Percentiles rank a stretch among this genome's conserved stretches.
Conservation (phyloP, 331 rosid species). For the Dryas integrifolia region DNA sequence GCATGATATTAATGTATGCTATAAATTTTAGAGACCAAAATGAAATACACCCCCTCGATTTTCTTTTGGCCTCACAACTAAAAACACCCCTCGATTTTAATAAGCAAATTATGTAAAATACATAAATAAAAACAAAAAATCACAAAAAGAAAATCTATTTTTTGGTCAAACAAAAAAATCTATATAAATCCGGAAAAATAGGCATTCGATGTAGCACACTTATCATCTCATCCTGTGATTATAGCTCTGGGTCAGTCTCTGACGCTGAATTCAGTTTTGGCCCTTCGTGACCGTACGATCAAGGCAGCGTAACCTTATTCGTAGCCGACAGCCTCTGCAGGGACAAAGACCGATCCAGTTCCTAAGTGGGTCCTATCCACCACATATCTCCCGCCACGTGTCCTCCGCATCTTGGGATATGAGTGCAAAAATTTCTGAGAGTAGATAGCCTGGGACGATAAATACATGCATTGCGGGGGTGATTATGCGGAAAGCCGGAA, state of each 20-base stretch:
- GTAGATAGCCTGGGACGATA: background rate
- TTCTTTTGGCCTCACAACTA: too few relatives aligned
- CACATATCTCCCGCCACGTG: constrained; percentile 25
- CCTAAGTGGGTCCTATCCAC: constrained; percentile 36
- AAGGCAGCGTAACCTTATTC: constrained; percentile 19
- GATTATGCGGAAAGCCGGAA: background rate
- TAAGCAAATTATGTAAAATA: too few relatives aligned
- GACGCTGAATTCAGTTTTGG: constrained; percentile 24
- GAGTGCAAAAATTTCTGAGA: background rate
- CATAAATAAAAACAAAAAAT: too few relatives aligned
- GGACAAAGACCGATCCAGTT: constrained; percentile 84
- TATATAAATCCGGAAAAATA: background rate
- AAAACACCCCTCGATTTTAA: too few relatives aligned
- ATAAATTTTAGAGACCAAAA: too few relatives aligned
- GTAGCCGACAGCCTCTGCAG: constrained; percentile 63
- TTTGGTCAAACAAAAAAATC: too few relatives aligned
- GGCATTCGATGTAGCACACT: background rate
- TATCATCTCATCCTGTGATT: background rate
- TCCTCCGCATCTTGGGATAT: background rate
- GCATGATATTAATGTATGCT: too few relatives aligned
- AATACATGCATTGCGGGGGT: background rate
- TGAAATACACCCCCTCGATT: too few relatives aligned
- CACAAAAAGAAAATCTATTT: too few relatives aligned
- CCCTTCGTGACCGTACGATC: constrained; percentile 48
- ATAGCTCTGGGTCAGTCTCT: constrained; percentile 1